These are phyloP conservation scores for Elsinoe perseae DNA, from an alignment of 2,329 filamentous ascomycete species.

Conservation along the genomic window DNA sequence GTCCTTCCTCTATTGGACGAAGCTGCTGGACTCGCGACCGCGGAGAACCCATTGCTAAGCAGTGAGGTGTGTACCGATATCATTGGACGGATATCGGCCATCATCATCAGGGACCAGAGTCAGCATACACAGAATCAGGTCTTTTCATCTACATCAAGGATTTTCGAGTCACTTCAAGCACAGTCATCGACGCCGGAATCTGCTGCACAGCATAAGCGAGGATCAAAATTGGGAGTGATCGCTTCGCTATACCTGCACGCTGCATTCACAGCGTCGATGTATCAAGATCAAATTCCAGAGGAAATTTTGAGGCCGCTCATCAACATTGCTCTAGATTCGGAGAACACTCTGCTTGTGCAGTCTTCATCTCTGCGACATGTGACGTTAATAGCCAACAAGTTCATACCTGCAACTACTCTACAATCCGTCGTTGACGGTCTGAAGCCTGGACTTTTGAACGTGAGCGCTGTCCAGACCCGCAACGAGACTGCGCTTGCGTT, in stretches of 20 bases:
- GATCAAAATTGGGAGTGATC: constrained; percentile 34
- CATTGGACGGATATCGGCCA: constrained; percentile 52
- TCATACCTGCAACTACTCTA: constrained; percentile 34
- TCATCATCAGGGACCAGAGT: constrained; percentile 50
- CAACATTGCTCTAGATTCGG: constrained; percentile 24
- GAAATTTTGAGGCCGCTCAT: constrained; percentile 33
- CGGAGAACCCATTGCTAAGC: constrained; percentile 29
- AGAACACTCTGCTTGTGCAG: constrained; percentile 8
- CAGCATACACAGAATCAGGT: constrained; percentile 42
- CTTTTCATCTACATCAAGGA: constrained; percentile 23
- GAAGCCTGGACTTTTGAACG: constrained; percentile 31
- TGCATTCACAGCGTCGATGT: constrained; percentile 35
- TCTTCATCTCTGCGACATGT: constrained; percentile 33
- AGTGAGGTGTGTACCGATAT: constrained; percentile 51
- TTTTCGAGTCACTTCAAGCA: constrained; percentile 17
- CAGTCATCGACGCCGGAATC: constrained; percentile 1
- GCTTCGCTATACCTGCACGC: constrained; percentile 52
- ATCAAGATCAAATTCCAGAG: constrained; percentile 28
- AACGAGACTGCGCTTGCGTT: constrained; percentile 49
- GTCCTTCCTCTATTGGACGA: constrained; percentile 37
- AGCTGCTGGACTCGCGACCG: constrained; percentile 28
- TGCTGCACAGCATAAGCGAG: constrained; percentile 10
- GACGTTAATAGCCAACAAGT: constrained; percentile 43
- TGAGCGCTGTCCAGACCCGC: constrained; percentile 22
- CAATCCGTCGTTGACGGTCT: constrained; percentile 24